Conservation (phyloP, 1,284 basidiomycete species). For the Gomphus bonarii region DNA sequence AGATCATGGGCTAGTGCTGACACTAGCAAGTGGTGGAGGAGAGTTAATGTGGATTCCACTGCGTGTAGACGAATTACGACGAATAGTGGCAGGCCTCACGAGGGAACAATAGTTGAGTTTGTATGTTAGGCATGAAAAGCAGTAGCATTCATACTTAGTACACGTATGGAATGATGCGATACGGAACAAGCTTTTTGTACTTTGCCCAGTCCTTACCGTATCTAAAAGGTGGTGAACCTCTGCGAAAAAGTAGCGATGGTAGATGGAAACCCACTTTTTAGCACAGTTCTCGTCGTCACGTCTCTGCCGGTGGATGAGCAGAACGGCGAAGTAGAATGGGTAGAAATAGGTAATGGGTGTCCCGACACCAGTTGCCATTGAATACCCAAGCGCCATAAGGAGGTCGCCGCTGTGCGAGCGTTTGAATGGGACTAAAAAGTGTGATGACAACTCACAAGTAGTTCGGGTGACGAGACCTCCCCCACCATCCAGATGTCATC, state of each 20-base stretch:
- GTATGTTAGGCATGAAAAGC: not conserved
- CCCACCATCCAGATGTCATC: constrained; percentile 97
- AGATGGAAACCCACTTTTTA: constrained; percentile 52
- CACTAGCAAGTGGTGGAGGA: constrained; percentile 27
- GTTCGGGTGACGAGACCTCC: constrained; percentile 86
- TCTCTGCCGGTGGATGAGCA: constrained; percentile 84
- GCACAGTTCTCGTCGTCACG: constrained; percentile 91
- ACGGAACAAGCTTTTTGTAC: constrained; percentile 80
- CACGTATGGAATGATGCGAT: constrained; percentile 82
- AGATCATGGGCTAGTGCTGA: constrained; percentile 76
- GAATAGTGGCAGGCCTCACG: constrained; percentile 16
- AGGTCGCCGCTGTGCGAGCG: constrained; percentile 56
- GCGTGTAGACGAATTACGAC: constrained; percentile 45
- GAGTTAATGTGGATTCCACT: constrained; percentile 79
- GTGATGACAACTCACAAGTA: constrained; percentile 54
- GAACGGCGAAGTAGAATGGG: constrained; percentile 77
- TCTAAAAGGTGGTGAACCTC: constrained; percentile 21
- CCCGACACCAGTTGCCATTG: constrained; percentile 83
- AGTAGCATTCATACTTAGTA: constrained; percentile 32
- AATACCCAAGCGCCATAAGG: constrained; percentile 91
- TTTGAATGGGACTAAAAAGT: constrained; percentile 6
- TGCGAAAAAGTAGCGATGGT: not conserved
- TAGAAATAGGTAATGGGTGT: constrained; percentile 98
- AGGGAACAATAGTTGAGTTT: not conserved
- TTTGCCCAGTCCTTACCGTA: constrained; percentile 82